Base-by-base conservation (phyloP, 73 alveolate genomes). In the Symbiodinium pilosum region DNA sequence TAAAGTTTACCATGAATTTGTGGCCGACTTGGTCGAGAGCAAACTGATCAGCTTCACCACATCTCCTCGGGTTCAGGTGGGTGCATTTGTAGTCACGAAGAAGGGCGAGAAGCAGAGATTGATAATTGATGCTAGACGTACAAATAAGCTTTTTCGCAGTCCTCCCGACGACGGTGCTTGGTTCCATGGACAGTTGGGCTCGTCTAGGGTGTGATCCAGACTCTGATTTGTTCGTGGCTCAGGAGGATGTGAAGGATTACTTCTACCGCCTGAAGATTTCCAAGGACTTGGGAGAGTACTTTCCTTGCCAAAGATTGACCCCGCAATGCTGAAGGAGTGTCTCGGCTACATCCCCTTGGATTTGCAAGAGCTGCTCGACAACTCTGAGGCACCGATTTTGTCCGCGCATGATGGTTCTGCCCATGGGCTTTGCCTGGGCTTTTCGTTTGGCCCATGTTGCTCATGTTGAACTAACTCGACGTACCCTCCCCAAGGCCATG, bases 171-270 rank as follows among this genome's bases (percentile, higher is more conserved):
- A 43, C 73, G 34, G 32, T 85, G 8, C 36, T 43, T 47, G 81
- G 93, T n/a, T 9, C 34, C 14, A n/a, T 85, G 3, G 93, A 85
- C 3, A 34, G 42, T 20, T 85, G 75, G 93, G 4, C 71, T 44
- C 93, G 93, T 4, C 73, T 85, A 0, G 83, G 44, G 38, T 20
- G 30, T 18, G 81, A 34, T 26, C 83, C 43, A 6, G 12, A 5
- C 1, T 20, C 34, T 2, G 83, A 43, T 30, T 16, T 85, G 1
- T 85, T 30, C 40, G 14, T 43, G 0, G 93, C 44, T 0, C 95
- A 89, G n/a, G 95, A 69, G 69, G 87, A 89, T 43, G 71, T 89
- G 4, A 59, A 68, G 64, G 95, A 59, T n/a, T 68, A 12, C 41
- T 68, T 68, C 41, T 68, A 68, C 39, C 34, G 83, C 9, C 69